Evolutionary conservation across 306 rosid genomes (phyloP), one percentile per base, ranked within the genome.

Genomic region (Gleditsia sinensis): DNA sequence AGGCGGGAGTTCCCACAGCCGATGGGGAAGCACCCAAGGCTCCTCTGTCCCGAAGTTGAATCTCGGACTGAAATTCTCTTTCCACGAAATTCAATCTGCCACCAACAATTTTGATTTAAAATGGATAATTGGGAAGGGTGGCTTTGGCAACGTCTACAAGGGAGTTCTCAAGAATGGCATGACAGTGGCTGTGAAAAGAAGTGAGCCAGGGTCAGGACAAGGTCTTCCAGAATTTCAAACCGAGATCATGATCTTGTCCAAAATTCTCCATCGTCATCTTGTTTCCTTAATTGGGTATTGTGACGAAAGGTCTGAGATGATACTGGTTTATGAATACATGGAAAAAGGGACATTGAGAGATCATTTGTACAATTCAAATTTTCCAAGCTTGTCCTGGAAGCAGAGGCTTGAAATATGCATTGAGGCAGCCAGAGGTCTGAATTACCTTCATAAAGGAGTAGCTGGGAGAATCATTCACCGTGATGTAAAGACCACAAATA

Each of bases 391-490:
- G 75, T 0, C 57, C 1, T 87, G 91, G 91, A 84, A 77, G 69
- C 85, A 80, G 6, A 80, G 88, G 60, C 87, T 87, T 50, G 83
- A 87, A 57, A 87, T 87, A 28, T 87, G 91, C 45, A 84, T 87
- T 51, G 91, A 80, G 21, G 74, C 88, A 27, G 88, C 91, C 0
- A 82, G 76, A 3, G 91, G 91, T 23, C 80, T 87, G 65, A 79
- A 84, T 68, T 87, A 87, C 69, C 91, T 84, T 43, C 88, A 84
- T 75, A 87, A 81, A 48, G 86, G 87, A 42, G 78, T 82, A 5
- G 13, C 62, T 4, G 91, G 87, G 0, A 87, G 91, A 75, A 84
- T 87, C 49, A 81, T 87, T 49, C 88, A 87, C 54, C 87, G 87
- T 7, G 91, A 87, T 24, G 85, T 87, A 9, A 87, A 87, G 59